Evolutionary conservation across 805 yeast species (phyloP), one percentile per base, ranked within the genome.

Genomic region (Kregervanrija pseudodelftensis): DNA sequence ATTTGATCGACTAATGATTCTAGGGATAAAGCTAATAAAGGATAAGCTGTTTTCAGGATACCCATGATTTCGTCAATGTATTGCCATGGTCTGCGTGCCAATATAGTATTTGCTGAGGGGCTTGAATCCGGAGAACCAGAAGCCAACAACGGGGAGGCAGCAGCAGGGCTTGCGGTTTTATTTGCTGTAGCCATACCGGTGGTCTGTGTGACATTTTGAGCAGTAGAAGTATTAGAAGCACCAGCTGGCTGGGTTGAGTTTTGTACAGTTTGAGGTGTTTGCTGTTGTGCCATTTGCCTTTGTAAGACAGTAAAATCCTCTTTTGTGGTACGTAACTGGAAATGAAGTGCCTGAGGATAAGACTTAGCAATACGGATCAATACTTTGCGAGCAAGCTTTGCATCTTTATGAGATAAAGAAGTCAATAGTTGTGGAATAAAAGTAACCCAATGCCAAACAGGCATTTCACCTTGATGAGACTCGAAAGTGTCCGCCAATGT

Each of bases 381-480:
- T 37, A 93, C 85, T 55, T 82, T 89, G 49, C 96, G 82, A 2
- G 91, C 96, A 62, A 89, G 72, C 45, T 79, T 76, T 0, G 97
- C 98, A 61, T 93, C 98, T 54, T 80, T 84, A 54, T 89, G 95
- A 1, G 97, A 86, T 48, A 93, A 70, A 0, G 96, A 82, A 0
- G 96, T 83, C 53, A 93, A 70, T 48, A 93, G 70, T 64, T 95
- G 99, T 2, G 99, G 99, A 53, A 93, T 89, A 57, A 85, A 93
- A 0, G 98, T 88, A 38, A 93, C 88, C 98, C 98, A 93, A 63
- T 91, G 91, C 99, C 99, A 93, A 2, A 91, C 96, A 4, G 99
- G 99, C 36, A 88, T 88, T 51, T 95, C 99, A 15, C 98, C 97
- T 50, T 90, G 78, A 62, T 87, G 93, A 41, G 85, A 80, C 45